phyloP scores from a whole-genome alignment of 176 grass and related monocot genomes.

The Cenchrus fungigraminus region DNA sequence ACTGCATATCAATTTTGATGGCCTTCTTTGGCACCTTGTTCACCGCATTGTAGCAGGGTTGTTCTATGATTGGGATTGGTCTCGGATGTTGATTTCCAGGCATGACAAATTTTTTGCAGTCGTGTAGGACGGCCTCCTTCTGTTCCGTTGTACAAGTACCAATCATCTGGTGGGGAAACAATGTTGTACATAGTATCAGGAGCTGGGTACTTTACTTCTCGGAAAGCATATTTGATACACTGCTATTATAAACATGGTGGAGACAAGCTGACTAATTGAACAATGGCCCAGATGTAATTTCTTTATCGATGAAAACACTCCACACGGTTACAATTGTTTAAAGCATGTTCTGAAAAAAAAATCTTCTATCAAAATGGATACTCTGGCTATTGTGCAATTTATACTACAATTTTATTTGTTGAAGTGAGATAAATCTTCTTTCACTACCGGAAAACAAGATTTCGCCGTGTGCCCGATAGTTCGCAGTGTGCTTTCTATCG shows the following conservation, averaged over 20 bases:
- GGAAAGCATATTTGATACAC: background rate
- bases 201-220: background rate
- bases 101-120: background rate
- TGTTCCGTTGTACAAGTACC: background rate
- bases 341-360: too few species aligned
- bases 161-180: background rate
- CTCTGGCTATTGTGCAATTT: too few species aligned
- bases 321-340: too few species aligned
- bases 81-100: rapidly evolving
- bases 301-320: too few species aligned
- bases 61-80: background rate
- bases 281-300: too few species aligned
- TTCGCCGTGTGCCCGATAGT: too few species aligned
- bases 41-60: background rate
- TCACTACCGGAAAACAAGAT: too few species aligned
- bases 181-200: background rate
- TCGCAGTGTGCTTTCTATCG: too few species aligned
- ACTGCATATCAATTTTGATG: background rate
- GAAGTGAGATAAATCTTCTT: too few species aligned
- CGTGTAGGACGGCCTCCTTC: background rate
- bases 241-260: background rate
- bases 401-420: too few species aligned
- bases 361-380: too few species aligned
- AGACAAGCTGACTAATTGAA: too few species aligned
- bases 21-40: background rate